Conservation (phyloP, 1,284 basidiomycete genomes). For the Somion occarium region DNA sequence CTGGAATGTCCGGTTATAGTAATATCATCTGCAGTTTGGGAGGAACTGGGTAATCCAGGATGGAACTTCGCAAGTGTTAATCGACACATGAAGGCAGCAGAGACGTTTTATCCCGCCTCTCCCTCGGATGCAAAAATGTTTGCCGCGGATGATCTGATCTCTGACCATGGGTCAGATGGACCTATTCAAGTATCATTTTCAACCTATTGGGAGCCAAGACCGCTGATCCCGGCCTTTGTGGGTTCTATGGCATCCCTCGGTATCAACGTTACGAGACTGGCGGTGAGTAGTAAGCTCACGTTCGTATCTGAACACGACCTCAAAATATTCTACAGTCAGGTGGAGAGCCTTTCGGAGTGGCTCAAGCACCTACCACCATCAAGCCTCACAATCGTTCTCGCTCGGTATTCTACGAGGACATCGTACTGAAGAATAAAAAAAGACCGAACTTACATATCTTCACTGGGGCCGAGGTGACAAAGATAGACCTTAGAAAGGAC, state of each 20-base stretch:
- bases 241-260: not conserved
- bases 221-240: not conserved
- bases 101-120: constrained; percentile 14
- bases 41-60: constrained; percentile 21
- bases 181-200: not conserved
- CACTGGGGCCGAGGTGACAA: not conserved
- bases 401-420: not conserved
- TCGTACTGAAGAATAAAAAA: not conserved
- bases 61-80: constrained; percentile 22
- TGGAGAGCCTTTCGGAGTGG: not conserved
- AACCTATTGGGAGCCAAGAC: not conserved
- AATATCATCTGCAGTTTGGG: constrained; percentile 8
- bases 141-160: not conserved
- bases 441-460: not conserved
- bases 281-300: not conserved
- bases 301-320: not conserved
- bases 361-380: not conserved
- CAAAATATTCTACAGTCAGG: not conserved
- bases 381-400: not conserved
- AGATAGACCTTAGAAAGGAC: not conserved
- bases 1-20: not conserved
- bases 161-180: not conserved
- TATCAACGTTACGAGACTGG: not conserved
- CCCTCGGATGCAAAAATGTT: constrained; percentile 12
- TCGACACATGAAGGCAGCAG: not conserved